A percentile compares a stretch with the other conserved stretches of the same genome.
Conservation (phyloP, 257 asterid species). For the Przewalskia tangutica region DNA sequence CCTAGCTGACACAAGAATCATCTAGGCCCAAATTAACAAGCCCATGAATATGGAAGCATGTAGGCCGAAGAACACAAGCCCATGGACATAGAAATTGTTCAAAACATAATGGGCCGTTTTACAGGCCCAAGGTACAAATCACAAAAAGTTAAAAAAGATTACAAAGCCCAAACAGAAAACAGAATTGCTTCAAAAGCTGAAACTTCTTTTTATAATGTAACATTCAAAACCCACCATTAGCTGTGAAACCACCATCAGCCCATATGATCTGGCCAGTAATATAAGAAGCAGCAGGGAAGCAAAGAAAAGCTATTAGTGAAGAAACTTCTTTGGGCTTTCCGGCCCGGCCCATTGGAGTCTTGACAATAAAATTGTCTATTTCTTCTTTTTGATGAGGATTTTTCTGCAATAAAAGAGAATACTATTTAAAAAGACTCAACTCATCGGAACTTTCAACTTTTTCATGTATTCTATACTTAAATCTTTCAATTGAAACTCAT, state of each 20-base stretch:
- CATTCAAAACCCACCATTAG: not conserved
- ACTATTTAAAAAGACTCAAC: too few species aligned
- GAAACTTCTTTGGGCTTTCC: not conserved
- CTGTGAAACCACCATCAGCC: not conserved
- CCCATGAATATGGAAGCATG: not conserved
- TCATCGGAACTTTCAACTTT: too few species aligned
- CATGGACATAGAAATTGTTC: not conserved
- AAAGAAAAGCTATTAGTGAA: not conserved
- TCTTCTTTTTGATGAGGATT: not conserved
- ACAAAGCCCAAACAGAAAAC: not conserved
- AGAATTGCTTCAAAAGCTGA: not conserved
- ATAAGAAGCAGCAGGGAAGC: conserved; percentile 2
- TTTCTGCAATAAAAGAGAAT: not conserved
- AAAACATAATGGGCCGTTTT: not conserved
- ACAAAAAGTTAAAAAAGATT: not conserved
- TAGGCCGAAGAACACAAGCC: not conserved
- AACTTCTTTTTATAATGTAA: not conserved
- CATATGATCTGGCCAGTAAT: not conserved
- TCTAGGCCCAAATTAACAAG: not conserved
- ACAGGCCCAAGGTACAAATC: not conserved
- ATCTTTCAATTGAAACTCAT: too few species aligned
- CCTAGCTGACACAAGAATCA: too few species aligned
- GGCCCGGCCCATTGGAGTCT: not conserved
- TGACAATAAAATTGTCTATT: not conserved
- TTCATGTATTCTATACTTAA: too few species aligned